Conservation (phyloP, 148 eudicot species). For the Rhododendron mucronatum region DNA sequence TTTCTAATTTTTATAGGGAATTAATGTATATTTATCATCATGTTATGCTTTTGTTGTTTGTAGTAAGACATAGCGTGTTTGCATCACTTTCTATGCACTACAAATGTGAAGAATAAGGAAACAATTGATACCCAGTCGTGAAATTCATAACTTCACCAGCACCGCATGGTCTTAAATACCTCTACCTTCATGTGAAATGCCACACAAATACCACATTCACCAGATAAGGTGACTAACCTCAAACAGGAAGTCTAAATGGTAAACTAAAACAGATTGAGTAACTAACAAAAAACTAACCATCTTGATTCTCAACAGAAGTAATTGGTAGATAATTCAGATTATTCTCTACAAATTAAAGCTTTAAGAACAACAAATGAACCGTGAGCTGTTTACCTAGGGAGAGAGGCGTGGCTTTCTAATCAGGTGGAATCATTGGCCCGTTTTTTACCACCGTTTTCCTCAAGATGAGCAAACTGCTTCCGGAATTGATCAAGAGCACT, state of each 20-base stretch:
- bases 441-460: constrained; percentile 51
- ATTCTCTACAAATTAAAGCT: background rate
- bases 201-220: background rate
- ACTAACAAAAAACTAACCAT: background rate
- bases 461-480: constrained; percentile 66
- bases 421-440: constrained; percentile 39
- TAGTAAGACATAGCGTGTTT: background rate
- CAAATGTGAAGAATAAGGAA: background rate
- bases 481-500: constrained; percentile 66
- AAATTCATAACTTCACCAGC: too few species aligned
- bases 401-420: constrained; percentile 61
- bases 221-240: background rate
- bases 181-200: too few species aligned
- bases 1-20: background rate
- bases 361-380: background rate
- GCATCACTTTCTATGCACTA: background rate
- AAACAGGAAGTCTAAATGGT: background rate
- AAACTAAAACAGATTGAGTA: background rate
- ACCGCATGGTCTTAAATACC: too few species aligned
- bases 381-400: constrained; percentile 45
- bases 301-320: background rate
- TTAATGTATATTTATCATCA: background rate
- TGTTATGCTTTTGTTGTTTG: background rate
- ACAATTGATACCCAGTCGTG: background rate
- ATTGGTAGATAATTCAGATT: background rate